Evolutionary conservation across 2,329 filamentous ascomycete genomes (phyloP).

Genomic region (Sporothrix dimorphospora): DNA sequence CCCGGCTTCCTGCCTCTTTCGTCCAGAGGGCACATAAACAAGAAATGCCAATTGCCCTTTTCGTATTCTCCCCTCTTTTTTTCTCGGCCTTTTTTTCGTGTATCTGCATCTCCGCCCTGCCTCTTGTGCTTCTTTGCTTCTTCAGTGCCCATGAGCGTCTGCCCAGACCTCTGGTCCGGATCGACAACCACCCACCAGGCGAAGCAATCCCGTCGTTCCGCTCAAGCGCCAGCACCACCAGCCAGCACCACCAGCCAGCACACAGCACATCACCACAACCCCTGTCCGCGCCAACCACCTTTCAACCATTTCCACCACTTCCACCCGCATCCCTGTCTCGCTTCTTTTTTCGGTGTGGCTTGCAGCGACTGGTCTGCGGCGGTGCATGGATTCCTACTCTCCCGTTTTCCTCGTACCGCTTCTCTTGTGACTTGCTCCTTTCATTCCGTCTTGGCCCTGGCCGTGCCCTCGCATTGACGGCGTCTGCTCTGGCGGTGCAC

Average conservation of each 20-base stretch:
- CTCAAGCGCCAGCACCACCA: conserved; percentile 8
- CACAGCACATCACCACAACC: background rate
- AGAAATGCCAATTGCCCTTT: background rate
- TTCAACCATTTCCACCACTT: background rate
- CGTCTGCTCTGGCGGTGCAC: background rate
- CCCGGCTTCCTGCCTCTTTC: background rate
- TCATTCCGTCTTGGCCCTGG: background rate
- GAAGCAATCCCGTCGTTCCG: conserved; percentile 8
- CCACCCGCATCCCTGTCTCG: background rate
- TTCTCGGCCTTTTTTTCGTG: background rate
- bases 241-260: background rate
- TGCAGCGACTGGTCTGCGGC: background rate
- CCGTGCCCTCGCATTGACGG: background rate
- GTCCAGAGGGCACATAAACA: background rate
- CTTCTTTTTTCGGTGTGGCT: conserved; percentile 10
- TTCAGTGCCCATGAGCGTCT: background rate
- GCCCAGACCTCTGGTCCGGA: conserved; percentile 2
- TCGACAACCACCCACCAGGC: conserved; percentile 10
- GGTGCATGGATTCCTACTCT: conserved; percentile 1
- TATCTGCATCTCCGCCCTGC: conserved; percentile 1
- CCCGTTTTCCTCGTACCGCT: too few relatives aligned
- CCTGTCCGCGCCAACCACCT: background rate
- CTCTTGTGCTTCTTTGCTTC: background rate
- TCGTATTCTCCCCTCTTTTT: background rate
- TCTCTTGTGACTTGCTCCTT: too few relatives aligned